Percentiles rank a stretch among this genome's conserved stretches.
phyloP scores from a whole-genome alignment of 345 rosid genomes.

The Hibiscus syriacus region DNA sequence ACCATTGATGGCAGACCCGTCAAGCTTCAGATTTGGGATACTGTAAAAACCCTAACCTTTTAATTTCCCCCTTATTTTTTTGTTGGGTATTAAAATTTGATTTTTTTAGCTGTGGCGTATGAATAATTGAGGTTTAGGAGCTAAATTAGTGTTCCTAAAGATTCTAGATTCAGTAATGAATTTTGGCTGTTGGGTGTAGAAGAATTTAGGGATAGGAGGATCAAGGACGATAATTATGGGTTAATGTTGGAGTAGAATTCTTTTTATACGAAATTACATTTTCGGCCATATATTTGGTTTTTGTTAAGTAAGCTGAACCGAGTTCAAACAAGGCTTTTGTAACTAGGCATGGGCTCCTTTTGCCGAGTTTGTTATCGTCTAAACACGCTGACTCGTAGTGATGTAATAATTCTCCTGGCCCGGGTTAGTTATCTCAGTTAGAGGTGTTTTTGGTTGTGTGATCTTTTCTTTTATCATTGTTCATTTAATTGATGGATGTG shows the following conservation, averaged over 20 bases:
- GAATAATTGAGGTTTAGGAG: neutral
- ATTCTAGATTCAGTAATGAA: neutral
- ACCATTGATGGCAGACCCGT: constrained; percentile 49
- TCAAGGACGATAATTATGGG: neutral
- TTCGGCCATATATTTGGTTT: too few relatives aligned
- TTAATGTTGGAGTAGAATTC: neutral
- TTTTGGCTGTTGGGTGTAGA: neutral
- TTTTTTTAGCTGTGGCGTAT: neutral
- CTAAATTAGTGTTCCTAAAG: neutral
- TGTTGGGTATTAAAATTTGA: neutral
- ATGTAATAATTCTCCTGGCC: neutral
- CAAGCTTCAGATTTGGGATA: constrained; percentile 79
- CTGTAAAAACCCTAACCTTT: constrained; percentile 20
- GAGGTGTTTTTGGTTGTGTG: neutral
- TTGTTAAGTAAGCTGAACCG: neutral
- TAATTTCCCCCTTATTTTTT: too few relatives aligned
- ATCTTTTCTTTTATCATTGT: neutral
- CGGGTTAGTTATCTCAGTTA: neutral
- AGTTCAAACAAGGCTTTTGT: neutral
- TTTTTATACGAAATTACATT: too few relatives aligned
- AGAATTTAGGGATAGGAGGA: neutral
- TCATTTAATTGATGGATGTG: neutral
- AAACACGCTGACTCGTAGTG: neutral
- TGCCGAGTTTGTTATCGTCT: neutral
- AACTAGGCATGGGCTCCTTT: neutral